Conservation (phyloP, 1,284 basidiomycete genomes). For the Phaffia rhodozyma region DNA sequence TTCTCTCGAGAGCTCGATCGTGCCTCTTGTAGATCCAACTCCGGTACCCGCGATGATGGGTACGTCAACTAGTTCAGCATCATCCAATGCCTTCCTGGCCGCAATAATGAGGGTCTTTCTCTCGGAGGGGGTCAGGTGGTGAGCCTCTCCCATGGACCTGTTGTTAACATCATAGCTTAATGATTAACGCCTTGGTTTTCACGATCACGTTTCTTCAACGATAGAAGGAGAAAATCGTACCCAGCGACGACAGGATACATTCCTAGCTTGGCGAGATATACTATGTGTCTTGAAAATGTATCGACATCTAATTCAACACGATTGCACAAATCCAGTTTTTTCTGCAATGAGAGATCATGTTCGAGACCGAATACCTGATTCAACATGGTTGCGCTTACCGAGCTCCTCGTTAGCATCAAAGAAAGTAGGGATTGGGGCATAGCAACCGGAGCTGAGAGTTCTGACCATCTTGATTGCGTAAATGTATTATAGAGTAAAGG, state of each 20-base stretch:
- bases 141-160: conserved; percentile 42
- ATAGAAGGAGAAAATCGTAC: background rate
- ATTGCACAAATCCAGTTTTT: background rate
- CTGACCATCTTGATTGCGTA: conserved; percentile 30
- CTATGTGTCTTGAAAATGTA: conserved; percentile 60
- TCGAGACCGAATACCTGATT: conserved; percentile 3
- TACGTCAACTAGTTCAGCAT: conserved; percentile 45
- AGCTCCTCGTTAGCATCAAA: conserved; percentile 69
- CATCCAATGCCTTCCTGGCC: conserved; percentile 60
- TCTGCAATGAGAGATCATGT: background rate
- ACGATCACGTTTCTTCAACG: too few relatives aligned
- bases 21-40: conserved; percentile 66
- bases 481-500: too few relatives aligned
- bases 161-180: background rate
- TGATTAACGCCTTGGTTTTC: background rate
- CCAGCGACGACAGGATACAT: conserved; percentile 6
- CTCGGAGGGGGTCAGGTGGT: conserved; percentile 64
- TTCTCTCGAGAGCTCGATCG: conserved; percentile 55
- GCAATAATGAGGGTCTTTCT: conserved; percentile 55
- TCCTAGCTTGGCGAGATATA: conserved; percentile 47
- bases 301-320: conserved; percentile 46
- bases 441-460: conserved; percentile 62
- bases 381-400: conserved; percentile 41
- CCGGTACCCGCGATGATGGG: conserved; percentile 68
- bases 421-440: conserved; percentile 75